Evolutionary conservation across 768 basidiomycete genomes (phyloP).

Genomic region (Auricularia auricula-judae): DNA sequence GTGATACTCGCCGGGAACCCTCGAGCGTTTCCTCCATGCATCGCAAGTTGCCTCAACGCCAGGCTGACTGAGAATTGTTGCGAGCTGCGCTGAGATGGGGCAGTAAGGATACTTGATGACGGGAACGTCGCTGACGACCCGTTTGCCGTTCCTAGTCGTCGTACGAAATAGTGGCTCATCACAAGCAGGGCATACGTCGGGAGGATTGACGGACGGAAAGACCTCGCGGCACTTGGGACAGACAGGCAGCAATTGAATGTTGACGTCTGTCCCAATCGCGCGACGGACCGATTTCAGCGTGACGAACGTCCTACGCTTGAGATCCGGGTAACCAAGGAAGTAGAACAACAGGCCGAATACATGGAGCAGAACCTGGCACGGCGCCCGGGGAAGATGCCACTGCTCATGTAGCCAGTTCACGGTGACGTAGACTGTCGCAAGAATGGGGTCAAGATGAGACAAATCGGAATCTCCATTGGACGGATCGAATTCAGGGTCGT

Average conservation of each 20-base stretch:
- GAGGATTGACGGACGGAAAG: conserved; percentile 7
- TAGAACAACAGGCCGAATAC: neutral
- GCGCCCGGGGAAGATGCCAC: neutral
- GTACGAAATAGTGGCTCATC: conserved; percentile 7
- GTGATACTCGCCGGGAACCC: conserved; percentile 8
- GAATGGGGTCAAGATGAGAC: neutral
- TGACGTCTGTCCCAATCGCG: conserved; percentile 10
- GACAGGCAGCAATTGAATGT: conserved; percentile 12
- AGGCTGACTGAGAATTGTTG: conserved; percentile 3
- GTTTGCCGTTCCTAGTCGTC: neutral
- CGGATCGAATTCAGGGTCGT: neutral
- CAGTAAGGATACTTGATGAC: neutral
- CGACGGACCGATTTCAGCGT: conserved; percentile 15
- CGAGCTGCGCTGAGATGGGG: neutral
- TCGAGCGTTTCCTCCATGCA: conserved; percentile 6
- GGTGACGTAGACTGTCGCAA: neutral
- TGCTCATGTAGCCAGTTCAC: neutral
- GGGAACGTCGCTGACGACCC: neutral
- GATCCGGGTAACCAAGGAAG: neutral
- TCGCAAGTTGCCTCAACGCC: conserved; percentile 18
- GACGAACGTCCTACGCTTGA: neutral
- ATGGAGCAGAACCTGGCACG: neutral
- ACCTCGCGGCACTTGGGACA: conserved; percentile 16
- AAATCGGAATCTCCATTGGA: no score
- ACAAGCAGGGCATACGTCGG: conserved; percentile 6